A percentile compares a stretch with the other conserved stretches of the same genome.
Evolutionary conservation across 305 asterid species (phyloP).

Genomic region (Fraxinus greggii): DNA sequence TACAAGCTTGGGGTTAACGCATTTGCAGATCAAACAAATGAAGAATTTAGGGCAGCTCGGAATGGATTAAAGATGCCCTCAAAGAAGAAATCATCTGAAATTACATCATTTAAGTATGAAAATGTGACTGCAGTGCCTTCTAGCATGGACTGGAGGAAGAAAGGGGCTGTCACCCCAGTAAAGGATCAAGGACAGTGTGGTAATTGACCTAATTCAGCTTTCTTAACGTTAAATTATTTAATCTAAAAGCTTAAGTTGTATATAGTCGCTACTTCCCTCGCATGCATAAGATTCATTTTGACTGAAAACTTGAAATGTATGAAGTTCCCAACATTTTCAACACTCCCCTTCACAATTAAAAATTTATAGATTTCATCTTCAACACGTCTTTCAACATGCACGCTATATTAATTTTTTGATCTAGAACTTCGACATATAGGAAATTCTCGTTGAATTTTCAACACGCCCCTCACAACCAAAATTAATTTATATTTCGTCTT

Average conservation of each 20-base stretch:
- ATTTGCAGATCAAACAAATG: conserved; percentile 50
- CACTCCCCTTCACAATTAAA: not conserved
- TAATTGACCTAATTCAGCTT: not conserved
- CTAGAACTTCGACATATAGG: not conserved
- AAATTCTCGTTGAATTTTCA: not conserved
- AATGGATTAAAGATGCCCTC: conserved; percentile 37
- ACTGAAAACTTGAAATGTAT: not conserved
- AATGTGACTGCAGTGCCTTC: conserved; percentile 41
- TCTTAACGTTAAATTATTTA: not conserved
- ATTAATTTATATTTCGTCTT: not conserved
- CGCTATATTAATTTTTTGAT: not conserved
- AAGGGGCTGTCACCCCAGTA: conserved; percentile 55
- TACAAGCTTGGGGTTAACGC: conserved; percentile 49
- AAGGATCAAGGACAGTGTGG: conserved; percentile 47
- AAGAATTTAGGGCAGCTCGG: conserved; percentile 43
- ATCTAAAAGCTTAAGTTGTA: not conserved
- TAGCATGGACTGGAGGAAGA: conserved; percentile 49
- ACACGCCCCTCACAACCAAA: not conserved
- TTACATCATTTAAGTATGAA: conserved; percentile 40
- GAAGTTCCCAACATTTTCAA: not conserved
- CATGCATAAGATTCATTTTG: not conserved
- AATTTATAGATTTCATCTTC: not conserved
- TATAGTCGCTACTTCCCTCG: not conserved
- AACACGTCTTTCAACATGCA: not conserved
- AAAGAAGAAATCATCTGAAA: not conserved